These are phyloP conservation scores for Nasturtium officinale DNA, from an alignment of 345 rosid species.

Conservation along the genomic window DNA sequence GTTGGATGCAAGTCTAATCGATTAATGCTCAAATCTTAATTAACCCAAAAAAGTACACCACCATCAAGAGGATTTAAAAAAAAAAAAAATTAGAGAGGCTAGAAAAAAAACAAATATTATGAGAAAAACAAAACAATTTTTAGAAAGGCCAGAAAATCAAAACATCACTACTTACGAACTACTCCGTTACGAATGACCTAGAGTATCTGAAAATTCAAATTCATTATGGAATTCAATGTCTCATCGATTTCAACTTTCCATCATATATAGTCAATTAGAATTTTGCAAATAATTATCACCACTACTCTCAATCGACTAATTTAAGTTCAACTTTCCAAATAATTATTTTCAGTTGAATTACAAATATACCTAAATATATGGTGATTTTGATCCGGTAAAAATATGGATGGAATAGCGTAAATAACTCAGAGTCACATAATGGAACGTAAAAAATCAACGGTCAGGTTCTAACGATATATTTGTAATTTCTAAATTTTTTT, in stretches of 20 bases:
- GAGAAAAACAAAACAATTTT: too few relatives aligned
- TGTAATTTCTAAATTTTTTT: neutral
- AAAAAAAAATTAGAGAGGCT: neutral
- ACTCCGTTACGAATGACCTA: neutral
- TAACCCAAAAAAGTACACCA: neutral
- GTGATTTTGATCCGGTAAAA: slow-evolving; percentile 12
- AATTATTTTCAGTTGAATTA: neutral
- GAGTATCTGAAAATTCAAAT: too few relatives aligned
- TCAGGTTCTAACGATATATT: neutral
- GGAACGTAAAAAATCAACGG: neutral
- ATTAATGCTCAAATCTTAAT: neutral
- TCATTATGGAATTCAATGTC: neutral
- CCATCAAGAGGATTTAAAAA: too few relatives aligned
- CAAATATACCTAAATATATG: neutral
- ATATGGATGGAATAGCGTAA: slow-evolving; percentile 13
- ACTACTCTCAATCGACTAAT: neutral
- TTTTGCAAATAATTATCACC: neutral
- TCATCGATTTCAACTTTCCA: neutral
- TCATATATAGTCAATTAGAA: neutral
- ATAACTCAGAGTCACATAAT: slow-evolving; percentile 28
- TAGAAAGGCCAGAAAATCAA: too few relatives aligned
- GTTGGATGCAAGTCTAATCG: too few relatives aligned
- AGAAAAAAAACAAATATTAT: neutral
- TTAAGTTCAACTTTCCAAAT: neutral
- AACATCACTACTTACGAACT: too few relatives aligned